Conservation (phyloP, 495 filamentous ascomycete genomes). For the Aspergillus leporis region DNA sequence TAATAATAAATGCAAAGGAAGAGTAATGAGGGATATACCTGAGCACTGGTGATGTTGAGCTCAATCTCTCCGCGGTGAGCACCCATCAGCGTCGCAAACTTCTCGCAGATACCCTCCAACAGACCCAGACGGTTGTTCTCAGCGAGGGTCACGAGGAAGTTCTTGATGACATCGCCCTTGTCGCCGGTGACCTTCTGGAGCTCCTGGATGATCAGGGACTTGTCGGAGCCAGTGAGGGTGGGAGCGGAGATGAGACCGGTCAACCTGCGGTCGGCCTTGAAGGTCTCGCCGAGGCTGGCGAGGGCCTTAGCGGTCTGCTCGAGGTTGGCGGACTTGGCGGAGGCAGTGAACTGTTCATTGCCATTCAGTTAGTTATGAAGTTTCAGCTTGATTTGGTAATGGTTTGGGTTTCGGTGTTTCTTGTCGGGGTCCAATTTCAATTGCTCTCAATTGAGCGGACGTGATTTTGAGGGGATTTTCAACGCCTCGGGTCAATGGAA, state of each 20-base stretch:
- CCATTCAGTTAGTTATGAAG: slow-evolving; percentile 17
- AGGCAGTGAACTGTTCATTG: slow-evolving; percentile 80
- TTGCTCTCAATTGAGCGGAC: neutral
- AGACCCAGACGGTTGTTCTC: slow-evolving; percentile 93
- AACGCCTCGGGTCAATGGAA: slow-evolving; percentile 15
- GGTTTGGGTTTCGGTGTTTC: neutral
- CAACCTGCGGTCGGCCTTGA: slow-evolving; percentile 82
- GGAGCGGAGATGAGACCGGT: slow-evolving; percentile 72
- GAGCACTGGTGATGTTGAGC: slow-evolving; percentile 82
- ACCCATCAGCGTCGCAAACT: slow-evolving; percentile 85
- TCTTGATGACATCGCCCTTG: slow-evolving; percentile 83
- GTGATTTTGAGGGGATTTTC: slow-evolving; percentile 14
- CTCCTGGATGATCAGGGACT: slow-evolving; percentile 78
- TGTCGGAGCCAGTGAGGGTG: slow-evolving; percentile 74
- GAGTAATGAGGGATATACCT: slow-evolving; percentile 54
- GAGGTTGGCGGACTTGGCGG: slow-evolving; percentile 80
- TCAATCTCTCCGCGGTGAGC: slow-evolving; percentile 91
- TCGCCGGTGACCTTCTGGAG: slow-evolving; percentile 76
- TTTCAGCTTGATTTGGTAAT: neutral
- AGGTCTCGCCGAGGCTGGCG: slow-evolving; percentile 62
- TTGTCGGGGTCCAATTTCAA: neutral
- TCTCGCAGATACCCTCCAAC: slow-evolving; percentile 77
- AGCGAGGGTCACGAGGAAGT: slow-evolving; percentile 84
- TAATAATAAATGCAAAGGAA: too few species aligned
- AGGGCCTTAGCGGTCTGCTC: slow-evolving; percentile 80